Base-by-base conservation (phyloP, 495 filamentous ascomycete species). In the Aspergillus ellipticus region DNA sequence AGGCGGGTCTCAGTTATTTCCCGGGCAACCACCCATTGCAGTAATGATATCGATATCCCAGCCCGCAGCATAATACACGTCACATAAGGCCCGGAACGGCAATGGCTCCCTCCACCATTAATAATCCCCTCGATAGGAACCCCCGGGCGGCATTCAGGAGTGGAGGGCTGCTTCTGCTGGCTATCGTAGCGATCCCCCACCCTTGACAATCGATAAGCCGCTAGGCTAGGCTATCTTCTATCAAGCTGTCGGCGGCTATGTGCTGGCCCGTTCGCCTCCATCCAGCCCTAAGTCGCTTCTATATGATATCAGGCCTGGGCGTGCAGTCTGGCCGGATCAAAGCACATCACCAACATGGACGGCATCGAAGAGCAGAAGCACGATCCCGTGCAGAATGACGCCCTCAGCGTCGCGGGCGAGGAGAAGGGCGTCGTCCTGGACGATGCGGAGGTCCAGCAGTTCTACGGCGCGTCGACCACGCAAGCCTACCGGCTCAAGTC, bases 401-500 rank as follows among this genome's bases (percentile, higher is more conserved):
- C 10, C 13, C 17, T 31, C 3, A 29, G 15, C 6, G 31, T 21
- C 20, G 49, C 66, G 11, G 58, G 45, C 10, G 39, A 55, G 3
- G 61, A 61, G 1, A 70, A 70, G 24, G 45, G 63, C 15, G 57
- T 61, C 6, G 35, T 60, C 21, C 49, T 67, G 2, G 61, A 66
- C 17, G 63, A 69, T 21, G 13, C 29, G 0, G 63, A 63, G n/a
- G 56, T 66, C 20, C 54, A 60, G 47, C 61, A 64, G 41, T 70
- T 70, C 54, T 70, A 72, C 46, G 67, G 69, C 48, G 63, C 65
- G 4, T 66, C 65, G 1, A 70, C 67, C 0, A 68, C 65, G 0
- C 59, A 68, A 17, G 59, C 67, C 0, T 72, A 72, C 52, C 65
- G 69, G 8, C 57, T 72, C 39, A 70, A 72, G 43, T 72, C 69